Evolutionary conservation across 2,329 filamentous ascomycete genomes (phyloP).

Genomic region (Ophiostoma ips): DNA sequence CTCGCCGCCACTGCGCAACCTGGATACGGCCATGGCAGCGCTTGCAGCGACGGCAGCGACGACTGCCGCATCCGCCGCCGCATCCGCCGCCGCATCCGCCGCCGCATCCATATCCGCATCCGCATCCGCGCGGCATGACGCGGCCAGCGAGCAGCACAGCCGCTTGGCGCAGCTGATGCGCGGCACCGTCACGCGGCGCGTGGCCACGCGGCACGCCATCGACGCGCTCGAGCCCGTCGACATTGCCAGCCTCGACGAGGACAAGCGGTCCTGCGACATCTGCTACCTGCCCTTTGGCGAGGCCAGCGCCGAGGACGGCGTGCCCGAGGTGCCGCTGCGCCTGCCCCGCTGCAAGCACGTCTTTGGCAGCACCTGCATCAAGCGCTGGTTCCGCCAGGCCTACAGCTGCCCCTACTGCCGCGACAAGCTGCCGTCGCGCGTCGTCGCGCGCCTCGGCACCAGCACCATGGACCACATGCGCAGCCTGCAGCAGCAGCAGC

Average conservation of each 20-base stretch:
- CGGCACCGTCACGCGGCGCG: not conserved
- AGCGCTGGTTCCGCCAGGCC: constrained; percentile 50
- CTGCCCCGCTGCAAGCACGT: constrained; percentile 49
- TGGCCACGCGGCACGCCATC: constrained; percentile 23
- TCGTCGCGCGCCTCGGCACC: not conserved
- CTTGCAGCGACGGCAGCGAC: no score
- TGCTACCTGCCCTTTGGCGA: not conserved
- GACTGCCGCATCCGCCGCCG: no score
- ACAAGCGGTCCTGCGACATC: constrained; percentile 32
- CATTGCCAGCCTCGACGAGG: constrained; percentile 29
- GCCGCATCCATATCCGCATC: not conserved
- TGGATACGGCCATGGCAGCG: no score
- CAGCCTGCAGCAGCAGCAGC: not conserved
- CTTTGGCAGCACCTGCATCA: constrained; percentile 51
- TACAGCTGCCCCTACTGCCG: constrained; percentile 52
- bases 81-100: not conserved
- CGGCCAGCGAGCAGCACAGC: no score
- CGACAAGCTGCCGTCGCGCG: constrained; percentile 36
- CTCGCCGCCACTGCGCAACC: no score
- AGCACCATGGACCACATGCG: not conserved
- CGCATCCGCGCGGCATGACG: not conserved
- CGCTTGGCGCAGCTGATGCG: not conserved
- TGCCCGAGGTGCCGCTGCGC: constrained; percentile 41
- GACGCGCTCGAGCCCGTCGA: constrained; percentile 32
- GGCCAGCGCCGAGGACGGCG: constrained; percentile 42